A percentile compares a stretch with the other conserved stretches of the same genome.
Evolutionary conservation across 2,329 filamentous ascomycete species (phyloP).

Genomic region (Meredithiella fracta): DNA sequence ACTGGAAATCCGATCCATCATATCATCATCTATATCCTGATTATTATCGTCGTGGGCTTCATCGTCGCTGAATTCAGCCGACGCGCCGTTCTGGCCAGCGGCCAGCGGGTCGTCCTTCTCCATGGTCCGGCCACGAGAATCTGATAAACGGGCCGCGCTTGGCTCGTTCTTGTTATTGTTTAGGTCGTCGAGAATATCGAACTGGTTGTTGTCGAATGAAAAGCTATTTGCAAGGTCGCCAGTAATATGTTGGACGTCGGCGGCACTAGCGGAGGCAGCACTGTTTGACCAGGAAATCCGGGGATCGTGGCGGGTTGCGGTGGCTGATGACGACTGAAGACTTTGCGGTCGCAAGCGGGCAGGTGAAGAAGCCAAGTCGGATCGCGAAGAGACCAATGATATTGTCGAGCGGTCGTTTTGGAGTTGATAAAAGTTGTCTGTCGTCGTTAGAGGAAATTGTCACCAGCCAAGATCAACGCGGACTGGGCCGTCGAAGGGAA

Average conservation of each 20-base stretch:
- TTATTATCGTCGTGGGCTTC: conserved; percentile 48
- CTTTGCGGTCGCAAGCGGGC: conserved; percentile 7
- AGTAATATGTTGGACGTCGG: conserved; percentile 8
- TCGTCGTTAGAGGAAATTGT: neutral
- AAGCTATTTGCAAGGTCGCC: conserved; percentile 14
- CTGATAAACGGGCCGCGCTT: conserved; percentile 36
- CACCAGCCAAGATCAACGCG: neutral
- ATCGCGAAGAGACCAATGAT: neutral
- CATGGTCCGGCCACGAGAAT: conserved; percentile 21
- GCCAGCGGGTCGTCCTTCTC: conserved; percentile 42
- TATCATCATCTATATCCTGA: conserved; percentile 69
- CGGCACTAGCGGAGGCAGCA: conserved; percentile 14
- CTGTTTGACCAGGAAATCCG: conserved; percentile 15
- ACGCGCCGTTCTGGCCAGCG: conserved; percentile 40
- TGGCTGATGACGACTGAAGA: conserved; percentile 6
- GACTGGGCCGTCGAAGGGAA: neutral
- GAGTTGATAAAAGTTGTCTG: neutral
- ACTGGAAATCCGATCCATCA: conserved; percentile 98
- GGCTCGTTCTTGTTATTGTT: conserved; percentile 39
- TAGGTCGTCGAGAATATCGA: conserved; percentile 18
- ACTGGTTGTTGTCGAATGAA: conserved; percentile 21
- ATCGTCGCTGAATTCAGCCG: conserved; percentile 21
- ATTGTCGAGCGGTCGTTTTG: conserved; percentile 1
- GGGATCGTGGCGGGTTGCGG: conserved; percentile 6
- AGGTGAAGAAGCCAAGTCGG: neutral